Evolutionary conservation across 495 filamentous ascomycete species (phyloP), one percentile per base, ranked within the genome.

Genomic region (Pyrenopolyporus hunteri): DNA sequence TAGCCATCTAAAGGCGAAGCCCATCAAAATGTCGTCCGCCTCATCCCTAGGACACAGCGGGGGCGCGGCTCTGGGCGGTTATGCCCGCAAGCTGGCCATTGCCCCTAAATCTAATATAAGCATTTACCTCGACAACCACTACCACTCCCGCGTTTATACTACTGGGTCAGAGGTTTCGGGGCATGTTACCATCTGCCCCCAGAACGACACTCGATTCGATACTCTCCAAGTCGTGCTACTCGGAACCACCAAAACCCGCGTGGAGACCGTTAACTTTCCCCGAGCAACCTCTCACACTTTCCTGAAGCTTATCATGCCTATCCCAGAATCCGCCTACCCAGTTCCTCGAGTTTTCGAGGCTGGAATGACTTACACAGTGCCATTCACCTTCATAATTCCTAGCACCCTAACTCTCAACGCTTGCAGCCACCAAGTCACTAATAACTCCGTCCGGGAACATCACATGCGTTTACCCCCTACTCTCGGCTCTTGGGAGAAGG

Each of bases 351-450:
- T 92, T 16, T 73, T 92, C 9, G 83, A 90, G 70, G 79, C 83
- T 2, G 89, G 85, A 2, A 77, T 76, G 44, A 82, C 76, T 20
- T 91, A 93, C 70, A 85, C 72, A 10, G 86, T 96, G 48, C 89
- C 91, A 1, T 98, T 97, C 75, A 86, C 85, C 57, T 98, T 98
- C 67, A 87, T 91, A 31, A 83, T 98, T 9, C 94, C 95, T 0
- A 80, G 83, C 23, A 84, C 85, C 8, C 80, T 97, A 33, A 81
- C 86, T 22, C 78, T 82, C 6, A 74, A 76, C 35, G 75, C 78
- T 11, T 85, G 83, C 69, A 76, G 70, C 56, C 81, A 84, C 58
- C 17, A 49, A 4, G 66, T 69, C 6, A 45, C 71, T 14, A 84
- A 85, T 48, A 70, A 80, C 6, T 80, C 87, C 23, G 76, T 96